A percentile compares a stretch with the other conserved stretches of the same genome.
phyloP scores from a whole-genome alignment of 192 early-diverging fungal genomes.

The Kickxella alabastrina region DNA sequence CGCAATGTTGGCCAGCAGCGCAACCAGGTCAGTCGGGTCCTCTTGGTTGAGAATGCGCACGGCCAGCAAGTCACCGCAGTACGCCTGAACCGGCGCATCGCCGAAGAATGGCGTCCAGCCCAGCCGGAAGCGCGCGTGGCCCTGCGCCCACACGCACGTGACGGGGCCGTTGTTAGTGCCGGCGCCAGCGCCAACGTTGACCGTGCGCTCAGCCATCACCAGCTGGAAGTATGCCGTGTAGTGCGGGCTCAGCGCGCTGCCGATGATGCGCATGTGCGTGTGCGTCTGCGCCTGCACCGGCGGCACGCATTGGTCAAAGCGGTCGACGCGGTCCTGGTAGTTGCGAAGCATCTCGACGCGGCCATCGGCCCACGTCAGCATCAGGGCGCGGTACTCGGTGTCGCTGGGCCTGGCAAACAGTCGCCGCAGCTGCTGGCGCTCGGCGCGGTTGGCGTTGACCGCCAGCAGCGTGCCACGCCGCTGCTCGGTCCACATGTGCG shows the following conservation, averaged over 20 bases:
- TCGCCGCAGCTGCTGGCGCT: slow-evolving; percentile 53
- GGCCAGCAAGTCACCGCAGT: slow-evolving; percentile 48
- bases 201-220: slow-evolving; percentile 27
- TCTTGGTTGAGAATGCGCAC: slow-evolving; percentile 51
- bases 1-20: slow-evolving; percentile 46
- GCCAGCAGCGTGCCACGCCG: slow-evolving; percentile 38
- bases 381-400: slow-evolving; percentile 46
- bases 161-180: slow-evolving; percentile 5
- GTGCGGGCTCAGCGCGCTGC: slow-evolving; percentile 47
- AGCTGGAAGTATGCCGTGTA: slow-evolving; percentile 48
- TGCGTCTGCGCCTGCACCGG: slow-evolving; percentile 10
- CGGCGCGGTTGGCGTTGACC: slow-evolving; percentile 44
- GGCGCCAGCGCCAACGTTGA: neutral
- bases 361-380: slow-evolving; percentile 51
- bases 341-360: slow-evolving; percentile 48
- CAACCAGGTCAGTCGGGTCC: slow-evolving; percentile 47
- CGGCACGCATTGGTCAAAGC: slow-evolving; percentile 37
- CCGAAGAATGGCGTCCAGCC: slow-evolving; percentile 51
- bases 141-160: slow-evolving; percentile 40
- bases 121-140: slow-evolving; percentile 37
- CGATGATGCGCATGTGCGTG: slow-evolving; percentile 29
- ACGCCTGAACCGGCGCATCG: slow-evolving; percentile 33
- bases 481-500: slow-evolving; percentile 41
- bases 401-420: slow-evolving; percentile 49
- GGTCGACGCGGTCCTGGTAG: slow-evolving; percentile 26